Conservation (phyloP, 1,284 basidiomycete genomes). For the Pseudozyma pruni region DNA sequence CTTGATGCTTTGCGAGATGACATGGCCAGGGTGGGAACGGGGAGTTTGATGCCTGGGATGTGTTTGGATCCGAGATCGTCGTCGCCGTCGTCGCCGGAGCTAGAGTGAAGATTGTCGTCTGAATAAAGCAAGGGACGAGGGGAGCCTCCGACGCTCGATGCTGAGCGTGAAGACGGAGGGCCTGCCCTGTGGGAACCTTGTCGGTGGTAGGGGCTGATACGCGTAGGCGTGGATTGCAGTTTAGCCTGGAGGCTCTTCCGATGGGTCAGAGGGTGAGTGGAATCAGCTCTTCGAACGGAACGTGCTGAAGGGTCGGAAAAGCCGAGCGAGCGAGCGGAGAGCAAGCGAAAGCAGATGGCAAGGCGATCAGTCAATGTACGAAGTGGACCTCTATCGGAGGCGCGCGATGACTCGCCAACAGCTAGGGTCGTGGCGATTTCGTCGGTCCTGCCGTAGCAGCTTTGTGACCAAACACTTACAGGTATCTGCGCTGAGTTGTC, state of each 20-base stretch:
- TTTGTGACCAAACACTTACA: slow-evolving; percentile 29
- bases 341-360: neutral
- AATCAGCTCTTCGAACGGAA: slow-evolving; percentile 36
- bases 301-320: slow-evolving; percentile 16
- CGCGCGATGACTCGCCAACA: too few species aligned
- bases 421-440: too few species aligned
- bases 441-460: neutral
- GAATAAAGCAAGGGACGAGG: slow-evolving; percentile 37
- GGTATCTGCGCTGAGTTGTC: slow-evolving; percentile 36
- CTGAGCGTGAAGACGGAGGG: slow-evolving; percentile 36
- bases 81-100: slow-evolving; percentile 39
- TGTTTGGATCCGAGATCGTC: slow-evolving; percentile 47
- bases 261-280: slow-evolving; percentile 24
- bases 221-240: slow-evolving; percentile 25
- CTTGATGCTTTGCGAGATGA: slow-evolving; percentile 35
- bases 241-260: slow-evolving; percentile 47
- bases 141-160: slow-evolving; percentile 42
- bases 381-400: too few species aligned
- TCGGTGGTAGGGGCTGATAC: slow-evolving; percentile 33
- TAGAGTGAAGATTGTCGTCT: slow-evolving; percentile 34
- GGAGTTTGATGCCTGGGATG: slow-evolving; percentile 53
- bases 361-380: slow-evolving; percentile 8
- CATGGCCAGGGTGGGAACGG: slow-evolving; percentile 52
- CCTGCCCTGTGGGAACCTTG: slow-evolving; percentile 29
- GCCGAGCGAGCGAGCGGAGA: neutral